These are phyloP conservation scores for Coemansia sp. DNA, from an alignment of 192 early-diverging fungal genomes.

Conservation along the genomic window DNA sequence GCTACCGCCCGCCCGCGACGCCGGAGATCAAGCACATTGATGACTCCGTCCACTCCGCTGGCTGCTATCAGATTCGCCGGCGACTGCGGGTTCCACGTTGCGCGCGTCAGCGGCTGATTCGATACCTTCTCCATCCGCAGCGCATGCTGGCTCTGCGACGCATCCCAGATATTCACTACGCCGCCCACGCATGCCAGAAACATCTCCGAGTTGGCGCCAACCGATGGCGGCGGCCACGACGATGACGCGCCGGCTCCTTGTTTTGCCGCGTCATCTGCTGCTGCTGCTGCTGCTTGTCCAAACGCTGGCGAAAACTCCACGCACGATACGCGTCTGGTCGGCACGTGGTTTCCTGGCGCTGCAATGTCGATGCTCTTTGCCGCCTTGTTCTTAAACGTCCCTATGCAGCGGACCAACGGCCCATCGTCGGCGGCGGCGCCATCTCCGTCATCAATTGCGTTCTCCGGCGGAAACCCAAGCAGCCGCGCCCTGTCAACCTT, in stretches of 20 bases:
- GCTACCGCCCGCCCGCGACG: slow-evolving; percentile 54
- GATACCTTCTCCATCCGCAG: slow-evolving; percentile 47
- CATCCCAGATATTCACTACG: slow-evolving; percentile 55
- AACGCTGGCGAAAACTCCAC: slow-evolving; percentile 55
- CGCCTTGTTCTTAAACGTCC: slow-evolving; percentile 55
- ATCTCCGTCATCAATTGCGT: background rate
- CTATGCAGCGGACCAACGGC: slow-evolving; percentile 43
- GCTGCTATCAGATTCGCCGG: slow-evolving; percentile 42
- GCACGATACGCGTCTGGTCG: slow-evolving; percentile 40
- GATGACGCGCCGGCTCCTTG: background rate
- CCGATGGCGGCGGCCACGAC: slow-evolving; percentile 32
- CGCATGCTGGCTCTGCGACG: slow-evolving; percentile 31
- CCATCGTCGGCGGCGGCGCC: slow-evolving; percentile 18
- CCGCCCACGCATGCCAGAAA: slow-evolving; percentile 52
- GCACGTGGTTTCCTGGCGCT: slow-evolving; percentile 49
- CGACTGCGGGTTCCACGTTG: slow-evolving; percentile 44
- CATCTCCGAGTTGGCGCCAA: slow-evolving; percentile 18
- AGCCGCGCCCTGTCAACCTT: slow-evolving; percentile 49
- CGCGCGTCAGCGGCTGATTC: slow-evolving; percentile 36
- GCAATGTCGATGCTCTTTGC: slow-evolving; percentile 51
- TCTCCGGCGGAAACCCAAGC: slow-evolving; percentile 21
- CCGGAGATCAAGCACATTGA: slow-evolving; percentile 48
- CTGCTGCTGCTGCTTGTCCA: background rate
- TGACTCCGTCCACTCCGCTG: slow-evolving; percentile 32
- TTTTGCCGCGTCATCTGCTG: background rate